Base-by-base conservation (phyloP, 371 early-diverging fungal genomes). In the Mycotypha africana region DNA sequence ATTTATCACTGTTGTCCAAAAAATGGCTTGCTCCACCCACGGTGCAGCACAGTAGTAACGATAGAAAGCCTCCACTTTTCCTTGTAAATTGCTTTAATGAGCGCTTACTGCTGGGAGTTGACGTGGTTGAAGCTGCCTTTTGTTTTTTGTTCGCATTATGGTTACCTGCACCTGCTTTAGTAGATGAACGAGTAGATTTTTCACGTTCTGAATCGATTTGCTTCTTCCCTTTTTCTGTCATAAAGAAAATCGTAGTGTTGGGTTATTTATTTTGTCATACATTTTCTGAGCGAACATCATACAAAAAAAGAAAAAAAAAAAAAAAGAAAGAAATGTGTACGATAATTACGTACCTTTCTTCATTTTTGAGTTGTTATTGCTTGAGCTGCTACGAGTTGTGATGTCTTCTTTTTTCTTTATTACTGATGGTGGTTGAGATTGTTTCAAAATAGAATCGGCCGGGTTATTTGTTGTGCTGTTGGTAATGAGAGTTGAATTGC, bases 1-100 rank as follows among this genome's bases (percentile, higher is more conserved):
- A 57, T 53, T 57, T 57, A 25, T 61, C 62, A 38, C 62, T 57
- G 39, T 61, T 61, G 33, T 61, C 62, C 35, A 61, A 51, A 50
- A 57, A 57, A 40, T 57, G 57, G 16, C 58, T 54, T 21, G 58
- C 57, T n/a, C n/a, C 28, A 33, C 61, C 61, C 3, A 56, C 61
- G 15, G 62, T 61, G 32, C 62, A 61, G 32, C 62, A 61, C 20
- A 61, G 22, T 25, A 61, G 40, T 23, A 61, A 44, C 6, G 62
- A 61, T 22, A 61, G 22, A 43, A 61, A 61, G 8, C 62, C 62
- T 12, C 61, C 58, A n/a, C n/a, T n/a, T n/a, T 34, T 61, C 57
- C 15, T 33, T 30, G 45, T 57, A 37, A 57, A 53, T 26, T 53
- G 53, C 31, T 61, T 61, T 36, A 61, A 38, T 10, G 57, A 56